phyloP scores from a whole-genome alignment of 2,329 filamentous ascomycete genomes.

The Plenodomus biglobosus region DNA sequence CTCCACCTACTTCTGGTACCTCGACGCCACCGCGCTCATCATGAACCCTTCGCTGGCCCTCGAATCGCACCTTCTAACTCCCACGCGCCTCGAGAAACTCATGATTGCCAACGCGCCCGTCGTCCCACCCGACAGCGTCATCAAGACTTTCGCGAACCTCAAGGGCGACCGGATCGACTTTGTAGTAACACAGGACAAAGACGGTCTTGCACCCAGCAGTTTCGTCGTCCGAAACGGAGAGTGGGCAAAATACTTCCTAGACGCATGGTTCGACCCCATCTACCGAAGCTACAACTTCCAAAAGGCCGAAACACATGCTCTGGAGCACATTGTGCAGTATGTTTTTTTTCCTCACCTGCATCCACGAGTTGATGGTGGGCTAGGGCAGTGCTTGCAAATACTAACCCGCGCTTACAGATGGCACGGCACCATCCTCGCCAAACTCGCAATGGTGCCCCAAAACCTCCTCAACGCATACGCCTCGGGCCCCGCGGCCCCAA shows the following conservation, averaged over 20 bases:
- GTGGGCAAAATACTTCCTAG: conserved; percentile 90
- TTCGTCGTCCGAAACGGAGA: conserved; percentile 81
- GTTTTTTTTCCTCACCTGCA: conserved; percentile 16
- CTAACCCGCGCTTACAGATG: conserved; percentile 62
- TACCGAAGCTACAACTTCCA: conserved; percentile 96
- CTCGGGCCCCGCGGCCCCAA: conserved; percentile 28
- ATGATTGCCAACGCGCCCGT: conserved; percentile 87
- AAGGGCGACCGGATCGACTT: conserved; percentile 76
- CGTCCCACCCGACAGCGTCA: conserved; percentile 94
- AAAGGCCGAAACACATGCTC: conserved; percentile 86
- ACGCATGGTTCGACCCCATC: conserved; percentile 94
- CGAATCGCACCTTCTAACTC: conserved; percentile 69
- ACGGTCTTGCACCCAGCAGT: conserved; percentile 74
- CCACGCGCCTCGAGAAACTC: conserved; percentile 66
- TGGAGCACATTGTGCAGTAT: conserved; percentile 63
- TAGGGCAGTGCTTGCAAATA: neutral
- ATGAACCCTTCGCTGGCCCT: conserved; percentile 77
- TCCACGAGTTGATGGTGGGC: neutral
- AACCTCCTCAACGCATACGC: conserved; percentile 78
- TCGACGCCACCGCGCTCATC: conserved; percentile 82
- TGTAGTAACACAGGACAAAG: conserved; percentile 79
- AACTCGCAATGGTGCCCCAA: conserved; percentile 87
- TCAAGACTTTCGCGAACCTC: conserved; percentile 88
- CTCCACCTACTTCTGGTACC: conserved; percentile 80
- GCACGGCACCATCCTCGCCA: conserved; percentile 94